Evolutionary conservation across 2,329 filamentous ascomycete species (phyloP).

Genomic region (Sporothrix protearum): DNA sequence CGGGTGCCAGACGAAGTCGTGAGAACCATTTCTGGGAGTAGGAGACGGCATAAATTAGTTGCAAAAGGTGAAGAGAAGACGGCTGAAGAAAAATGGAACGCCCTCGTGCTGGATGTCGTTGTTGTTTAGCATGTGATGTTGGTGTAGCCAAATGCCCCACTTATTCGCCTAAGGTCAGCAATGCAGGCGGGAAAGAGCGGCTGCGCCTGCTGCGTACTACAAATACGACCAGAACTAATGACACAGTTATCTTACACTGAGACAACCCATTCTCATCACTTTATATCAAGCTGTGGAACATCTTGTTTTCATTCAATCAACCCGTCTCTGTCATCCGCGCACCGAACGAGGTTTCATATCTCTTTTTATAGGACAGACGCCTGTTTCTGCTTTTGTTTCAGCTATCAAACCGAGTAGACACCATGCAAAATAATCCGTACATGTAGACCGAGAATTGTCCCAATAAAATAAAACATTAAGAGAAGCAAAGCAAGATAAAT

Average conservation of each 20-base stretch:
- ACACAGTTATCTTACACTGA: background rate
- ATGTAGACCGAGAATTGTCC: background rate
- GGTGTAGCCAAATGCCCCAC: background rate
- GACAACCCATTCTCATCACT: background rate
- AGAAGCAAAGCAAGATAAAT: background rate
- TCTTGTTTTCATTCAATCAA: background rate
- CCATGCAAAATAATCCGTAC: background rate
- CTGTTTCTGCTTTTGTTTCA: background rate
- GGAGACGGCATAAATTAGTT: background rate
- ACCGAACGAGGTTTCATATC: background rate
- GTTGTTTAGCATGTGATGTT: constrained; percentile 14
- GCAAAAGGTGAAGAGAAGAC: background rate
- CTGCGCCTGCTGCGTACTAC: background rate
- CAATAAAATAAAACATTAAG: background rate
- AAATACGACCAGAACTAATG: background rate
- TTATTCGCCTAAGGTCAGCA: background rate
- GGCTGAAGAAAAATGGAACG: background rate
- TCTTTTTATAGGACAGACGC: constrained; percentile 2
- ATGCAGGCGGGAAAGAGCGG: background rate
- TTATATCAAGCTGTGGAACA: background rate
- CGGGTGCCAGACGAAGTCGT: background rate
- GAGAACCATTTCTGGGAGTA: background rate
- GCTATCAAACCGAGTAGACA: background rate
- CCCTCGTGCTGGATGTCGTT: background rate
- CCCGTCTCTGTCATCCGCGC: background rate